A percentile compares a stretch with the other conserved stretches of the same genome.
These are phyloP conservation scores for Taiozyma onychis DNA, from an alignment of 1,139 yeast species.

Conservation along the genomic window DNA sequence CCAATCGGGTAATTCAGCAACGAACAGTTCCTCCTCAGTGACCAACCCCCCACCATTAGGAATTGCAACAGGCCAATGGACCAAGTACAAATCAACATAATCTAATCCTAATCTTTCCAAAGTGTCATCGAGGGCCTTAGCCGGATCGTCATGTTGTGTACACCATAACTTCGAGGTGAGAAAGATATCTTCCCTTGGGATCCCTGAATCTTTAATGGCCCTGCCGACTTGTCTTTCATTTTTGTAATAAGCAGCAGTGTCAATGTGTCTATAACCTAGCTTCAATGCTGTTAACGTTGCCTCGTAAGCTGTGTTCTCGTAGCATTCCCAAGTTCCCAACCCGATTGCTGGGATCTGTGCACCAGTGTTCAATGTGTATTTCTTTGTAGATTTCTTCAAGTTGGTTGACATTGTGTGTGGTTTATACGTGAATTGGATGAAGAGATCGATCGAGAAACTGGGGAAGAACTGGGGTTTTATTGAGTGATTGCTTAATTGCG, in stretches of 20 bases:
- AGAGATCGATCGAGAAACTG: too few species aligned
- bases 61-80: neutral
- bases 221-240: conserved; percentile 51
- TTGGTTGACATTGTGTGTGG: neutral
- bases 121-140: conserved; percentile 51
- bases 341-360: conserved; percentile 54
- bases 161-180: conserved; percentile 65
- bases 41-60: neutral
- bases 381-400: neutral
- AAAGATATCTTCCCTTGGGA: conserved; percentile 38
- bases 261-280: conserved; percentile 52
- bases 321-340: conserved; percentile 69
- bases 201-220: conserved; percentile 39
- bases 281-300: conserved; percentile 59
- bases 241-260: conserved; percentile 48
- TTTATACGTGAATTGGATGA: too few species aligned
- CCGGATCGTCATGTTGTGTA: conserved; percentile 42
- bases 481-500: neutral
- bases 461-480: neutral
- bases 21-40: neutral
- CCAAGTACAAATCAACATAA: neutral
- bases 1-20: neutral
- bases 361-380: conserved; percentile 36
- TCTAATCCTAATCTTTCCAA: neutral
- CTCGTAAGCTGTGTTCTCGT: conserved; percentile 47